phyloP scores from a whole-genome alignment of 1,284 basidiomycete genomes.

The Fomitopsis pinicola region DNA sequence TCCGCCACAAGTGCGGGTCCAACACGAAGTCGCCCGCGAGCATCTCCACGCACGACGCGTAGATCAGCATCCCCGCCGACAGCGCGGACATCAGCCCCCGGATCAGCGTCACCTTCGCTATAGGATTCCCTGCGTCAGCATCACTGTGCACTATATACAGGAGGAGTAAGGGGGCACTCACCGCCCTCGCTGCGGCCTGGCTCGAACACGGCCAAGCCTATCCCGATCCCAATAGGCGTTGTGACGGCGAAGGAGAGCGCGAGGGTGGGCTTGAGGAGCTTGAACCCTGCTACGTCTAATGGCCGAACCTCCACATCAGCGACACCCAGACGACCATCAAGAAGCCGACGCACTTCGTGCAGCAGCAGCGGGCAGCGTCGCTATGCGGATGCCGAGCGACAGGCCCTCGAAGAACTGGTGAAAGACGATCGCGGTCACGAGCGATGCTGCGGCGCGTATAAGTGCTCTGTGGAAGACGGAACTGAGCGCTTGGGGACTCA shows the following conservation, averaged over 20 bases:
- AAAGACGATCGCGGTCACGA: conserved; percentile 70
- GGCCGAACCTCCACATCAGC: neutral
- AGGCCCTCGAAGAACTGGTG: conserved; percentile 81
- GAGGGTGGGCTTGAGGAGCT: conserved; percentile 47
- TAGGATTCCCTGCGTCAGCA: neutral
- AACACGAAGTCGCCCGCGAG: conserved; percentile 76
- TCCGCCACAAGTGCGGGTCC: conserved; percentile 44
- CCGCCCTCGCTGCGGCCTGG: conserved; percentile 25
- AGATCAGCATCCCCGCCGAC: conserved; percentile 77
- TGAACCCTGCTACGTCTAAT: conserved; percentile 8
- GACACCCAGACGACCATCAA: conserved; percentile 1
- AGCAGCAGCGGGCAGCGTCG: conserved; percentile 48
- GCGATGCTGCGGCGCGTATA: conserved; percentile 44
- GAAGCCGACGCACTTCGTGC: conserved; percentile 14
- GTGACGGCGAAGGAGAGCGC: conserved; percentile 66
- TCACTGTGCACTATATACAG: neutral
- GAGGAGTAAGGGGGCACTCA: conserved; percentile 12
- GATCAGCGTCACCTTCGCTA: conserved; percentile 46
- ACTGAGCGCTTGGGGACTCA: conserved; percentile 31
- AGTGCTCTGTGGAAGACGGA: conserved; percentile 2
- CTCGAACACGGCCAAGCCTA: conserved; percentile 49
- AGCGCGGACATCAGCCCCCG: conserved; percentile 72
- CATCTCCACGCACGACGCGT: conserved; percentile 77
- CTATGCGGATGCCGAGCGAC: conserved; percentile 73
- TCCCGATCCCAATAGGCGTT: conserved; percentile 60